Percentiles rank a stretch among this genome's conserved stretches.
These are phyloP conservation scores for Lepiota brunneoincarnata DNA, from an alignment of 768 basidiomycete species.

Conservation along the genomic window DNA sequence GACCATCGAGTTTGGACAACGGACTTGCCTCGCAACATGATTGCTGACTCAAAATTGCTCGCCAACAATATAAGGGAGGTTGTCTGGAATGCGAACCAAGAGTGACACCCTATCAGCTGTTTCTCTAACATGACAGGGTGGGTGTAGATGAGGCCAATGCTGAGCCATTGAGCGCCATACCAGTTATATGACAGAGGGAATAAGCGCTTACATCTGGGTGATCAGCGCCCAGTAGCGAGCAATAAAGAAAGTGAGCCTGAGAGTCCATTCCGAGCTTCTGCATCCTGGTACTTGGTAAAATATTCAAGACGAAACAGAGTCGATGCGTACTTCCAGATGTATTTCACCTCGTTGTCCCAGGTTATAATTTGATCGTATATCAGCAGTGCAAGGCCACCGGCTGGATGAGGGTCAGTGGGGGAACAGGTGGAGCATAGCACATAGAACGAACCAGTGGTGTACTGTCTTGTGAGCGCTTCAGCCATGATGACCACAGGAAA, in stretches of 20 bases:
- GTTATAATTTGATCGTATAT: slow-evolving; percentile 2
- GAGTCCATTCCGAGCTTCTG: not conserved
- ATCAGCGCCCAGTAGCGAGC: not conserved
- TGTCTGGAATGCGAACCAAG: slow-evolving; percentile 2
- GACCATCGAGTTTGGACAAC: too few species aligned
- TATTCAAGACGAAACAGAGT: not conserved
- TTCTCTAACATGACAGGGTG: not conserved
- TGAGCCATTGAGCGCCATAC: not conserved
- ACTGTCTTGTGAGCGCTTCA: too few species aligned
- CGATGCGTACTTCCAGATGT: not conserved
- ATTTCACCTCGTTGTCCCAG: slow-evolving; percentile 1
- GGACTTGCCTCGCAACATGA: not conserved
- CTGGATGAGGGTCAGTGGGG: not conserved
- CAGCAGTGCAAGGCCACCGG: not conserved
- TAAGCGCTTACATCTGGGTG: not conserved
- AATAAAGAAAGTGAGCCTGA: not conserved
- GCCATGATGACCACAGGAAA: too few species aligned
- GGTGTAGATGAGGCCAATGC: not conserved
- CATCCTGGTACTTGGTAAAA: not conserved
- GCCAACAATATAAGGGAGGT: not conserved
- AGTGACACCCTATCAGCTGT: not conserved
- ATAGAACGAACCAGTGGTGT: too few species aligned
- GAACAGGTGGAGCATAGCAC: too few species aligned
- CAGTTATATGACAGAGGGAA: not conserved
- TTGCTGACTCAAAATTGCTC: not conserved